Conservation (phyloP, 1,284 basidiomycete genomes). For the Sparassis latifolia region DNA sequence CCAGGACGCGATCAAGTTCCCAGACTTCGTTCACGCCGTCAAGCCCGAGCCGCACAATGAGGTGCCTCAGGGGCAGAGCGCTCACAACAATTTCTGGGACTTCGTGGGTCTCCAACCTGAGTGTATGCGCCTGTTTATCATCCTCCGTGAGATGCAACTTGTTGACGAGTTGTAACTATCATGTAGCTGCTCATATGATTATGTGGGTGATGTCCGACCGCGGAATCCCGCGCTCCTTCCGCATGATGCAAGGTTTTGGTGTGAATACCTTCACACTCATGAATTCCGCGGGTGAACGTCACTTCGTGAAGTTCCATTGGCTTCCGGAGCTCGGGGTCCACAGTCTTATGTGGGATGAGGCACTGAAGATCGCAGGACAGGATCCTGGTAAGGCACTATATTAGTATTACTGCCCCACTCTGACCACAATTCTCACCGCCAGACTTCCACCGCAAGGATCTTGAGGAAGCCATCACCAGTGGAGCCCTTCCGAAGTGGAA, state of each 20-base stretch:
- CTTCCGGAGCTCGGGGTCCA: constrained; percentile 77
- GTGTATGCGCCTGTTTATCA: constrained; percentile 28
- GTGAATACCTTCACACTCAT: constrained; percentile 77
- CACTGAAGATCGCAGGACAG: constrained; percentile 75
- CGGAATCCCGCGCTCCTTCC: constrained; percentile 71
- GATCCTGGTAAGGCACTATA: constrained; percentile 48
- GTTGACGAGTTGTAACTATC: not conserved
- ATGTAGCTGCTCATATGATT: constrained; percentile 67
- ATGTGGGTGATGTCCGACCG: constrained; percentile 84
- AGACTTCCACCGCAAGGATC: constrained; percentile 79
- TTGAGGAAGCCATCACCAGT: constrained; percentile 69
- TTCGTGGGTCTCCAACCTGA: constrained; percentile 62
- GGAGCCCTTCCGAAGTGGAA: constrained; percentile 71
- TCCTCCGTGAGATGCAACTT: not conserved
- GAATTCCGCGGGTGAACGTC: constrained; percentile 57
- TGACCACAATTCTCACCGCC: constrained; percentile 4
- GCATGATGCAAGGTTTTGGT: constrained; percentile 86
- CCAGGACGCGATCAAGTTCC: constrained; percentile 79
- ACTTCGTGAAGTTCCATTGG: constrained; percentile 86
- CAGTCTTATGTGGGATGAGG: constrained; percentile 83
- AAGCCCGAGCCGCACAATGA: constrained; percentile 80
- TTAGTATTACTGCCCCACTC: constrained; percentile 1
- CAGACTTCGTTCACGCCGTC: constrained; percentile 75
- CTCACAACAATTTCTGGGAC: constrained; percentile 87
- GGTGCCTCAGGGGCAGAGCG: constrained; percentile 53